Conservation (phyloP, 2,329 filamentous ascomycete genomes). For the Biscogniauxia marginata region DNA sequence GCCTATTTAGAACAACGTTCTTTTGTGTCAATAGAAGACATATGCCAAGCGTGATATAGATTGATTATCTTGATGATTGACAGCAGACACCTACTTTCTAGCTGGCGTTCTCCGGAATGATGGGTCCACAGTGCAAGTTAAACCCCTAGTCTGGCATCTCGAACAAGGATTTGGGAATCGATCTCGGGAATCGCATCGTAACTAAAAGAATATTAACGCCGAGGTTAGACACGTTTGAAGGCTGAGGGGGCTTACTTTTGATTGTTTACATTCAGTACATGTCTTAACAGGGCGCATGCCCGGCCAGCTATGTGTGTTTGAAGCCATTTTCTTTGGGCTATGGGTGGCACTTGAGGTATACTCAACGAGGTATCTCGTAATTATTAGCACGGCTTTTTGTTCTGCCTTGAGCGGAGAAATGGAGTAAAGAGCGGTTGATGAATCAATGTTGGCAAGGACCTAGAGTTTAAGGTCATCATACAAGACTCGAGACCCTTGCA, state of each 20-base stretch:
- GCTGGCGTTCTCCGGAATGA: constrained; percentile 32
- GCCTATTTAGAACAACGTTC: constrained; percentile 12
- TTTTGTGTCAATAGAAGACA: background rate
- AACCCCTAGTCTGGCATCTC: constrained; percentile 28
- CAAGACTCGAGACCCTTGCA: background rate
- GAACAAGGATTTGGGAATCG: constrained; percentile 32
- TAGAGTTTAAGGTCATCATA: background rate
- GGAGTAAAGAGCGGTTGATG: background rate
- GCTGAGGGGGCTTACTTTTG: constrained; percentile 22
- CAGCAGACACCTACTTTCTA: constrained; percentile 26
- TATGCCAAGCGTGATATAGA: constrained; percentile 1
- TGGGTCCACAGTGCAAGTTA: constrained; percentile 32
- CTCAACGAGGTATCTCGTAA: background rate
- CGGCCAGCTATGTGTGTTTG: constrained; percentile 24
- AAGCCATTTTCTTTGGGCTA: constrained; percentile 15
- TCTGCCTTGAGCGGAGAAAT: background rate
- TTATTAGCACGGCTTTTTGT: background rate
- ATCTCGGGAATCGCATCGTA: constrained; percentile 33
- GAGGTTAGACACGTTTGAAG: constrained; percentile 7
- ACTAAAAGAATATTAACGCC: constrained; percentile 16
- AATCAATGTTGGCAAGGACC: background rate
- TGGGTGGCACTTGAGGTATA: too few species aligned
- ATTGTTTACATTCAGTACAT: constrained; percentile 34
- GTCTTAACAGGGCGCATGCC: constrained; percentile 28
- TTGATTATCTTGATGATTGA: background rate